Evolutionary conservation across 441 rosid genomes (phyloP).

Genomic region (Adansonia grandidieri): DNA sequence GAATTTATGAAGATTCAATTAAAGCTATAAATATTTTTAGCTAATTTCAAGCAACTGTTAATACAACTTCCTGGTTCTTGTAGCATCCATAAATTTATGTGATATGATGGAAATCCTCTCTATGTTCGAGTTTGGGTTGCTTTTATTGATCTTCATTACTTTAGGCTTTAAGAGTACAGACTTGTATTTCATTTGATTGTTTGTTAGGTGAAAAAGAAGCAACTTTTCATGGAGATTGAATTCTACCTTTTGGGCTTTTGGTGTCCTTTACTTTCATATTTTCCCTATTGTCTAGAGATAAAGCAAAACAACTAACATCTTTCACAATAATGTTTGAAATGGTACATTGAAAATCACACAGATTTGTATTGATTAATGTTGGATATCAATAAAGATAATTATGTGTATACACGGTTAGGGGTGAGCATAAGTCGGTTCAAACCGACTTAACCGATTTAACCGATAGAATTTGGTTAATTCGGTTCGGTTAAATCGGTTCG

Average conservation of each 20-base stretch:
- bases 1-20: too few species aligned
- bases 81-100: not conserved
- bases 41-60: not conserved
- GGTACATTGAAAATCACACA: not conserved
- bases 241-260: not conserved
- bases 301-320: not conserved
- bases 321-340: not conserved
- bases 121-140: not conserved
- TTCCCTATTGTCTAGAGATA: not conserved
- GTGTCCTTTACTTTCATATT: not conserved
- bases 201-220: conserved; percentile 9
- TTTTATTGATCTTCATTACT: not conserved
- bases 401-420: too few species aligned
- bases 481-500: too few species aligned
- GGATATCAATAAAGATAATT: too few species aligned
- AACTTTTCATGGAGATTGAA: not conserved
- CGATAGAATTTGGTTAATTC: too few species aligned
- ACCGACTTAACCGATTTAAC: too few species aligned
- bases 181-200: conserved; percentile 3
- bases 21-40: not conserved
- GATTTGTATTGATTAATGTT: not conserved
- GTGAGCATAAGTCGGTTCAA: too few species aligned
- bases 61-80: not conserved
- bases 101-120: not conserved
- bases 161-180: not conserved